Percentiles rank a stretch among this genome's conserved stretches.
These are phyloP conservation scores for Hypoxylon sp. DNA, from an alignment of 2,329 filamentous ascomycete species.

Conservation along the genomic window DNA sequence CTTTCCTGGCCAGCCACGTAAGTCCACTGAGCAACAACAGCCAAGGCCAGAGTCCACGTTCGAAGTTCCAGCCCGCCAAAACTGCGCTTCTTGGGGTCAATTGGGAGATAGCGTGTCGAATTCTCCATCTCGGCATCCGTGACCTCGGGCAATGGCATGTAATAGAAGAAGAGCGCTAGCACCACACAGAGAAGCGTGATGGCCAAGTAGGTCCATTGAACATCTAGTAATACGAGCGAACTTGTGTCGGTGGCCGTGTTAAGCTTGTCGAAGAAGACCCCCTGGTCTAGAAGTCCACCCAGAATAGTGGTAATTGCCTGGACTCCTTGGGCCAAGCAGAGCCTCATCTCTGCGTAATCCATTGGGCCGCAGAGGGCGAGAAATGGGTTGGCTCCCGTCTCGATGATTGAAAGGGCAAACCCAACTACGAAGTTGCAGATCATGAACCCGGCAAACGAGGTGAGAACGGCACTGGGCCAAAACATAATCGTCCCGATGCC, in stretches of 20 bases:
- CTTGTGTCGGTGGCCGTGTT: slow-evolving; percentile 45
- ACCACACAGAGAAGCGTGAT: slow-evolving; percentile 77
- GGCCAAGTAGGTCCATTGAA: slow-evolving; percentile 87
- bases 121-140: slow-evolving; percentile 62
- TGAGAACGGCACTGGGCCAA: slow-evolving; percentile 80
- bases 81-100: slow-evolving; percentile 59
- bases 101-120: slow-evolving; percentile 56
- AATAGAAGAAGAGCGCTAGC: slow-evolving; percentile 73
- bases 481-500: slow-evolving; percentile 82
- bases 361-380: slow-evolving; percentile 75
- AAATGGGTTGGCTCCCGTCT: slow-evolving; percentile 83
- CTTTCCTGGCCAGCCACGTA: slow-evolving; percentile 79
- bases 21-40: slow-evolving; percentile 77
- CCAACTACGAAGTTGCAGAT: slow-evolving; percentile 78
- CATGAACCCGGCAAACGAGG: slow-evolving; percentile 80
- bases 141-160: slow-evolving; percentile 70
- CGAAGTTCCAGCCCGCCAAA: slow-evolving; percentile 61
- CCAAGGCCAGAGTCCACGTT: slow-evolving; percentile 69
- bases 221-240: slow-evolving; percentile 69
- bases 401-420: slow-evolving; percentile 77
- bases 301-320: slow-evolving; percentile 79
- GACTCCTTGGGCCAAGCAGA: slow-evolving; percentile 78
- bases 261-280: slow-evolving; percentile 74
- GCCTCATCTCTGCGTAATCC: slow-evolving; percentile 75
- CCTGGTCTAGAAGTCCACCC: slow-evolving; percentile 74